Conservation (phyloP, 2,329 filamentous ascomycete species). For the Sporothrix globosa region DNA sequence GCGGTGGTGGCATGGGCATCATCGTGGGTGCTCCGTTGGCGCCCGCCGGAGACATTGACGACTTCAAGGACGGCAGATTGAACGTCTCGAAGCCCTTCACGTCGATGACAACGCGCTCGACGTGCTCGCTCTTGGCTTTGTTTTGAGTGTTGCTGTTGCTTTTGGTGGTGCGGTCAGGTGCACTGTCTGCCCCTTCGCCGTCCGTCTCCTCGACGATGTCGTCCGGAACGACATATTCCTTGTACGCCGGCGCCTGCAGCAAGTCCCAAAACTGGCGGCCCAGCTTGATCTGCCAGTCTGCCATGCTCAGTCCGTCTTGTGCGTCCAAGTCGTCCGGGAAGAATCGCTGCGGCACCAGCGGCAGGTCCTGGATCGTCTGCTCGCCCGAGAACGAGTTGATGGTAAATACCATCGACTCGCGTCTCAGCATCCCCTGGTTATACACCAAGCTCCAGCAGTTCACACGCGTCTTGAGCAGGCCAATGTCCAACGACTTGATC, state of each 20-base stretch:
- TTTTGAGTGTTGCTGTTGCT: conserved; percentile 22
- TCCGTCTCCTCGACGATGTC: conserved; percentile 35
- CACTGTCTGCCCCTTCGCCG: background rate
- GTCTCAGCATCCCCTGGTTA: conserved; percentile 43
- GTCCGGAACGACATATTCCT: conserved; percentile 51
- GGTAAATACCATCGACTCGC: conserved; percentile 46
- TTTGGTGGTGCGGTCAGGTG: conserved; percentile 10
- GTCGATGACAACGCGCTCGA: conserved; percentile 46
- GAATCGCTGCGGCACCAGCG: conserved; percentile 50
- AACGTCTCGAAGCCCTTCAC: conserved; percentile 1
- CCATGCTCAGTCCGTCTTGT: conserved; percentile 41
- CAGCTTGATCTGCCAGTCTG: conserved; percentile 46
- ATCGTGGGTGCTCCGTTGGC: background rate
- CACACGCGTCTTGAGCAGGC: conserved; percentile 3
- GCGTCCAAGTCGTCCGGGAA: conserved; percentile 46
- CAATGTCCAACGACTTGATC: conserved; percentile 43
- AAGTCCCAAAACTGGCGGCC: conserved; percentile 55
- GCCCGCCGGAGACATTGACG: background rate
- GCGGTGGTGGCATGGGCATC: conserved; percentile 38
- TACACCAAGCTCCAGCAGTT: conserved; percentile 49
- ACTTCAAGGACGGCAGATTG: too few species aligned
- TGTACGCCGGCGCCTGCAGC: conserved; percentile 51
- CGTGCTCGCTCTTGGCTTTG: conserved; percentile 31
- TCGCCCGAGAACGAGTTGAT: conserved; percentile 50
- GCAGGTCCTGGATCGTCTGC: conserved; percentile 48